Evolutionary conservation across 495 filamentous ascomycete species (phyloP), one percentile per base, ranked within the genome.

Genomic region (Achaetomiella virescens): DNA sequence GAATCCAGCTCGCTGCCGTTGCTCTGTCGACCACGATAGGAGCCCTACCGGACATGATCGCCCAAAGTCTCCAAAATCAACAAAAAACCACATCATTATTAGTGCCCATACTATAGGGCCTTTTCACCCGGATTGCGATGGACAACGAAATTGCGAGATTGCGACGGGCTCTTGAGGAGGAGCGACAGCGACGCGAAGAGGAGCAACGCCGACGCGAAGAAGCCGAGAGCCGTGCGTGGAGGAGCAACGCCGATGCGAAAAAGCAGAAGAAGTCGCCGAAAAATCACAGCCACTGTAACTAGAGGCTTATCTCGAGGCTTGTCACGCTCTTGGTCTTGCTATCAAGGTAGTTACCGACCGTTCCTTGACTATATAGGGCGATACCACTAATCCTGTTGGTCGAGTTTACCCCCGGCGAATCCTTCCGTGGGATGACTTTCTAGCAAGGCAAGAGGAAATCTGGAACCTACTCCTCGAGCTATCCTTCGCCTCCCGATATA

Each of bases 361-460:
- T 18, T 61, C 64, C 46, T 53, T 62, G 44, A 72, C 66, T 11
- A 71, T 65, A 24, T 58, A 66, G 53, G 65, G 68, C 52, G 48
- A 64, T 36, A 65, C 57, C 10, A 68, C 65, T 15, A 61, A 69
- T 54, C 65, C 67, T 42, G 33, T 25, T 54, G 63, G 66, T 55
- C 66, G 66, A 48, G 40, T 67, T 15, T 71, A 63, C 60, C 68
- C 66, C 29, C 61, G 58, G 58, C 62, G 62, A 42, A 68, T 72
- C 42, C 43, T 70, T 33, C 69, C 68, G 27, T 70, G 64, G 67
- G 42, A 58, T 36, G 60, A 67, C 56, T 68, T 68, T 44, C 43
- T 58, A 36, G 48, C 44, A 24, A 58, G 29, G 35, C 60, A 71
- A 35, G 59, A 65, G 53, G 29, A 63, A 2, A 54, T 67, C 14